These are phyloP conservation scores for Globisporangium alternatum DNA, from an alignment of 352 stramenopile genomes.

Conservation along the genomic window DNA sequence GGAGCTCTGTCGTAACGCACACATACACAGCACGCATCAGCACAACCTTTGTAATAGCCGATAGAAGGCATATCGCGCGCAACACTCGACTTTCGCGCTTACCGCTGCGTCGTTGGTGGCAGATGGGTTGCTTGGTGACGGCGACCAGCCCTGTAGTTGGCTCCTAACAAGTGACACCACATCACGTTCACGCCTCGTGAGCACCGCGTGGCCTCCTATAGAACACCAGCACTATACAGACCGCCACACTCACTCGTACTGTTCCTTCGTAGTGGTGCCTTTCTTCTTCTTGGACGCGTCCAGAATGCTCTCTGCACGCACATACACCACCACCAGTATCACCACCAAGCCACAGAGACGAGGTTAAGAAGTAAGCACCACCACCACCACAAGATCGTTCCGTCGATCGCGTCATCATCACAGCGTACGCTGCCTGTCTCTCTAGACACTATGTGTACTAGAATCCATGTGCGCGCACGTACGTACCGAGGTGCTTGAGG, in stretches of 20 bases:
- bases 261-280: conserved; percentile 12
- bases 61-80: no score
- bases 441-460: not conserved
- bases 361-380: not conserved
- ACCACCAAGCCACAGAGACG: not conserved
- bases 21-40: not conserved
- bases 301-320: conserved; percentile 13
- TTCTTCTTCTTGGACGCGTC: conserved; percentile 17
- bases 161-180: conserved; percentile 25
- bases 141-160: conserved; percentile 63
- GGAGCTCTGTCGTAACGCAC: conserved; percentile 7
- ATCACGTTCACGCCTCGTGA: not conserved
- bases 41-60: not conserved
- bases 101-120: conserved; percentile 9
- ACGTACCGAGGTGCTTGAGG: conserved; percentile 47
- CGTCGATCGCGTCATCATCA: not conserved
- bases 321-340: not conserved
- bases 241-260: conserved; percentile 28
- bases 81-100: not conserved
- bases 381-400: not conserved
- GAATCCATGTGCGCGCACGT: not conserved
- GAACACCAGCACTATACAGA: conserved; percentile 1
- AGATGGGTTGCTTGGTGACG: conserved; percentile 23
- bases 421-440: not conserved
- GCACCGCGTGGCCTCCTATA: not conserved